Base-by-base conservation (phyloP, 2,329 filamentous ascomycete genomes). In the Reticulascus tulasneorum region DNA sequence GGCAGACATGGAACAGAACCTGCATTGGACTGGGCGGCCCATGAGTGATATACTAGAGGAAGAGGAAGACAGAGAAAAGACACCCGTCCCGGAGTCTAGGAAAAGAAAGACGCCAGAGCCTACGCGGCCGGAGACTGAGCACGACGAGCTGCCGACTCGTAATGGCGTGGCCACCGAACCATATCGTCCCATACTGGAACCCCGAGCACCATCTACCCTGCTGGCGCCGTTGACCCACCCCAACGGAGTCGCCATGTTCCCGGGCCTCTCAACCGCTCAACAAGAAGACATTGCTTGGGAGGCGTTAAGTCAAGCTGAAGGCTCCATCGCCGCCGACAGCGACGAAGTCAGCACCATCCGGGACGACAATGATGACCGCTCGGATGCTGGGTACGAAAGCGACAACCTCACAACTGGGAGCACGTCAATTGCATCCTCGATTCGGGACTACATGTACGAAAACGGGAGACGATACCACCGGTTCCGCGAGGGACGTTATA, bases 381-480 rank as follows among this genome's bases (percentile, higher is more conserved):
- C 59, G 6, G 61, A 64, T 40, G 59, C 50, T 11, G 62, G 62
- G 5, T 64, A 64, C 25, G 58, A 56, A 23, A 64, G 59, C 10
- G 62, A 64, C 19, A 53, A 45, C 7, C 45, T 54, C 23, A 59
- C 53, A 27, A 60, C 59, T 13, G 60, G 48, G 21, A 64, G 58
- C 33, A 64, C 62, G 9, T 64, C 62, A 9, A 50, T 62, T 9
- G 52, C 54, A 27, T 65, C 62, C 4, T 59, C 57, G 23, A 59
- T 75, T 17, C 58, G 67, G 27, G 66, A 78, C 42, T 79, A 64
- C 44, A 49, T 56, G 10, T 67, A 63, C 40, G 73, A 78, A 47
- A 77, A 80, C 48, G 76, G 76, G n/a, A 64, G 75, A 17, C 64
- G 75, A 18, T 80, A 79, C 40, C 75, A 78, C 47, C 63, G 63